These are phyloP conservation scores for Metschnikowia anglica DNA, from an alignment of 805 yeast species.

Conservation along the genomic window DNA sequence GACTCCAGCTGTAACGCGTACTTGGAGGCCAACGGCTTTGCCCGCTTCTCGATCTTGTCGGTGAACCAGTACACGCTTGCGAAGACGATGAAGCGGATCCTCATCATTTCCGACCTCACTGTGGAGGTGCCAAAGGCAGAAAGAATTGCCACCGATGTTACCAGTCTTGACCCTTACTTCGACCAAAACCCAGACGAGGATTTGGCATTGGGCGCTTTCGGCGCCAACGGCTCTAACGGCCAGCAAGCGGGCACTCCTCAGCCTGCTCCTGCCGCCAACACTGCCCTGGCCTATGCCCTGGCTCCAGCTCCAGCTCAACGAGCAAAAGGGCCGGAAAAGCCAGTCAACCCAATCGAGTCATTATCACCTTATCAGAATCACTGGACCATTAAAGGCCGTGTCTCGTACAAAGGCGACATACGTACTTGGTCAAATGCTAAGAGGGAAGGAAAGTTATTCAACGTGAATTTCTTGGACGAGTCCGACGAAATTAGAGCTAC, in stretches of 20 bases:
- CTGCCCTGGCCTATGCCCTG: slow-evolving; percentile 8
- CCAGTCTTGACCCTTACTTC: slow-evolving; percentile 56
- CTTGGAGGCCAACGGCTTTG: slow-evolving; percentile 42
- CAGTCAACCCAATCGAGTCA: slow-evolving; percentile 73
- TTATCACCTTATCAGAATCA: slow-evolving; percentile 86
- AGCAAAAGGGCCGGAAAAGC: slow-evolving; percentile 12
- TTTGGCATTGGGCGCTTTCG: slow-evolving; percentile 21
- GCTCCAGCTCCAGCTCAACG: slow-evolving; percentile 8
- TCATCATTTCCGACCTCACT: slow-evolving; percentile 48
- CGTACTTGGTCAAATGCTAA: slow-evolving; percentile 83
- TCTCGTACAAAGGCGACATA: slow-evolving; percentile 81
- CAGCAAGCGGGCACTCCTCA: not conserved
- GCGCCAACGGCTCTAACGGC: not conserved
- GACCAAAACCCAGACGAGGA: slow-evolving; percentile 58
- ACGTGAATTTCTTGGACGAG: slow-evolving; percentile 85
- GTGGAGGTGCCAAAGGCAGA: slow-evolving; percentile 39
- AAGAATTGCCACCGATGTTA: slow-evolving; percentile 34
- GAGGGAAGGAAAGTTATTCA: slow-evolving; percentile 89
- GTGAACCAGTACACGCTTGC: slow-evolving; percentile 44
- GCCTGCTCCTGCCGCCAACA: not conserved
- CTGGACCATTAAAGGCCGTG: slow-evolving; percentile 94
- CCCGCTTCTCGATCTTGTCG: slow-evolving; percentile 44
- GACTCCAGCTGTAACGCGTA: slow-evolving; percentile 44
- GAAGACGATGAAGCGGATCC: slow-evolving; percentile 48
- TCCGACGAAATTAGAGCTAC: slow-evolving; percentile 96